Base-by-base conservation (phyloP, 2,329 filamentous ascomycete genomes). In the Aspergillus quadricinctus region DNA sequence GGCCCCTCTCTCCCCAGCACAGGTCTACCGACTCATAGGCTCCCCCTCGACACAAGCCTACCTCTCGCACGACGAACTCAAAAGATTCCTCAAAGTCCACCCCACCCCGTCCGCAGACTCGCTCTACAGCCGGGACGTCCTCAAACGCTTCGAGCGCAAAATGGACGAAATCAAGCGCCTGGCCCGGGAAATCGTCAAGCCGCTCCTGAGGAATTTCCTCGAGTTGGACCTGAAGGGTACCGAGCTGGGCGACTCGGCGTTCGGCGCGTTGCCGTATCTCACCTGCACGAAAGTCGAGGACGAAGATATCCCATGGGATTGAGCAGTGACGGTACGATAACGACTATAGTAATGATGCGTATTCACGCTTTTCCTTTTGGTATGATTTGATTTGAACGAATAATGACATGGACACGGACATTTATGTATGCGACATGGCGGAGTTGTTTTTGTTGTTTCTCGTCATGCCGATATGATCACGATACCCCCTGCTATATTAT, bases 161-260 rank as follows among this genome's bases (percentile, higher is more conserved):
- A 82, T 97, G 63, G 91, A 96, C 57, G 92, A 97, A 77, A 80
- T 97, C 54, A 97, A 96, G 77, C 82, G 83, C 55, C 82, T 93
- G 68, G 93, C 92, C 6, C 81, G 89, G 53, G 90, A 96, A 66
- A 80, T 88, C 17, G 92, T 97, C 7, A 86, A 87, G 57, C 92
- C 92, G 3, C 78, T 97, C 11, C 95, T 95, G 87, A 83, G 88
- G 52, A 94, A 90, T 68, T 89, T 87, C 52, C 80, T 97, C 11
- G 90, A 96, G 73, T 81, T 96, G 49, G 91, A 96, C 70, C 72
- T 90, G 53, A 79, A 82, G 51, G 66, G 65, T 28, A 65, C 61
- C 40, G 57, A 70, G 23, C 50, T 56, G 21, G 62, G 73, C 66
- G 61, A 78, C 70, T 73, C 71, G n/a, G 76, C 72, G 3, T 71